phyloP scores from a whole-genome alignment of 225 moss, liverwort and hornwort species.

The Ulota crispa region DNA sequence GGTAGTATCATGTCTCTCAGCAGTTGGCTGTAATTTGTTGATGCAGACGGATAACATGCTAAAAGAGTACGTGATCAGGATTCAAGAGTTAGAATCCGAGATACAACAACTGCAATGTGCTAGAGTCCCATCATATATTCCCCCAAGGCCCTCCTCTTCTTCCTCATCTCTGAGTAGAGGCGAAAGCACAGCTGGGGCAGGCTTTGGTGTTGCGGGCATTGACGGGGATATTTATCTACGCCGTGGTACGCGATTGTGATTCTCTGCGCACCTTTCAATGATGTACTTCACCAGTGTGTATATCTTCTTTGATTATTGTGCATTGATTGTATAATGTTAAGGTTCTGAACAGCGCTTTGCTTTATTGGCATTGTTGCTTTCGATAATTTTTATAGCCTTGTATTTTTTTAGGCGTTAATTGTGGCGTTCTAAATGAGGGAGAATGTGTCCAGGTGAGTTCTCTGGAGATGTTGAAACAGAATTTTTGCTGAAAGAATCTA shows the following conservation, averaged over 20 bases:
- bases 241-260: conserved; percentile 35
- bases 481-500: conserved; percentile 61
- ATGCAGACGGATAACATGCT: conserved; percentile 69
- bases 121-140: conserved; percentile 41
- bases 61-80: conserved; percentile 66
- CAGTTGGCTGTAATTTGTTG: conserved; percentile 11
- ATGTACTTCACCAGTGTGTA: not conserved
- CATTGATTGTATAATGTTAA: not conserved
- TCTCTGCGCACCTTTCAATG: not conserved
- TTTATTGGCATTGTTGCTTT: not conserved
- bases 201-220: conserved; percentile 62
- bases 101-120: conserved; percentile 59
- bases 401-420: not conserved
- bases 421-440: conserved; percentile 5
- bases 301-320: not conserved
- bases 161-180: conserved; percentile 56
- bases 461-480: conserved; percentile 70
- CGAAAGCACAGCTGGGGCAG: conserved; percentile 63
- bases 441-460: conserved; percentile 40
- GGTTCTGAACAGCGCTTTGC: not conserved
- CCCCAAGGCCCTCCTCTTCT: conserved; percentile 63
- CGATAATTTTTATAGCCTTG: not conserved
- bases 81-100: conserved; percentile 77
- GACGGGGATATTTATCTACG: conserved; percentile 59
- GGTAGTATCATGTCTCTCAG: not conserved